These are phyloP conservation scores for Penicillium ucsense DNA, from an alignment of 495 filamentous ascomycete species.

Conservation along the genomic window DNA sequence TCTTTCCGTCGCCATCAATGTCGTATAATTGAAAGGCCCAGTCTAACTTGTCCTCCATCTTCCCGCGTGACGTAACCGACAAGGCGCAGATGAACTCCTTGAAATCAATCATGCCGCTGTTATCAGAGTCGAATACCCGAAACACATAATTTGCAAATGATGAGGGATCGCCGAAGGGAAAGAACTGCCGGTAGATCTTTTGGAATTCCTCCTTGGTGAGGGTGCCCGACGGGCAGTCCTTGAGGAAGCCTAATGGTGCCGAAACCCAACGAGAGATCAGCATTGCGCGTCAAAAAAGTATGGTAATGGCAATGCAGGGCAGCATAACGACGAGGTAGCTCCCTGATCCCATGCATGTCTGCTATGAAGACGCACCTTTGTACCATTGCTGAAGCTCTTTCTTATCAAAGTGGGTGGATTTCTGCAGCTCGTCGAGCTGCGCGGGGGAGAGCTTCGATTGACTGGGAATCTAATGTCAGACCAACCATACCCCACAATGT, in stretches of 20 bases:
- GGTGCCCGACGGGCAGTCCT: conserved; percentile 94
- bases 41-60: conserved; percentile 99
- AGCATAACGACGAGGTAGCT: too few species aligned
- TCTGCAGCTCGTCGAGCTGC: conserved; percentile 89
- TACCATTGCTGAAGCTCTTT: conserved; percentile 99
- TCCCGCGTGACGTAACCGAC: conserved; percentile 90
- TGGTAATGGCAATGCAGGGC: too few species aligned
- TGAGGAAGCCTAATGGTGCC: conserved; percentile 67
- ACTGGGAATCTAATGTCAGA: conserved; percentile 28
- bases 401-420: conserved; percentile 97
- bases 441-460: conserved; percentile 93
- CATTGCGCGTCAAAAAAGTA: too few species aligned
- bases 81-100: conserved; percentile 99
- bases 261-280: too few species aligned
- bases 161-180: conserved; percentile 94
- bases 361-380: conserved; percentile 56
- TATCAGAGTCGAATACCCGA: conserved; percentile 96
- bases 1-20: conserved; percentile 97
- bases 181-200: conserved; percentile 99
- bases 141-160: conserved; percentile 98
- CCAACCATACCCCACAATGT: not conserved
- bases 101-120: conserved; percentile 96
- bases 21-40: conserved; percentile 99
- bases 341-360: not conserved
- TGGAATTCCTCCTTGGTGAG: conserved; percentile 97